A percentile compares a stretch with the other conserved stretches of the same genome.
Conservation (phyloP, 768 basidiomycete species). For the Psilocybe tampanensis region DNA sequence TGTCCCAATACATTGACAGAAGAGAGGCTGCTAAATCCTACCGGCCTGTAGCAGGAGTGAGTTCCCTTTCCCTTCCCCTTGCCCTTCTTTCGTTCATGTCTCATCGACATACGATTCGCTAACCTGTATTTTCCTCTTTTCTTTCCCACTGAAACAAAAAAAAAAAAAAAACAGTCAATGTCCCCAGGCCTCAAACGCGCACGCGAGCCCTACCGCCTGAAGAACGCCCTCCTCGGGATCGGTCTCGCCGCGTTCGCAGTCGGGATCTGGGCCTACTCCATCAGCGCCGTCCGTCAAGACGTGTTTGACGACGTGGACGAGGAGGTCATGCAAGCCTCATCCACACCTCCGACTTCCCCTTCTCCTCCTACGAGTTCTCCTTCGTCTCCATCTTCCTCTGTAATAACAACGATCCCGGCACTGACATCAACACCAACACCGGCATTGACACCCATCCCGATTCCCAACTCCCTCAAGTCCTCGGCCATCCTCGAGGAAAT, state of each 20-base stretch:
- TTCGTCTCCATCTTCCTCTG: no score
- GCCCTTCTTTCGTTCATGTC: neutral
- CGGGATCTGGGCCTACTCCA: constrained; percentile 91
- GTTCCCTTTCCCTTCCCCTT: neutral
- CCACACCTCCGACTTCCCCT: constrained; percentile 7
- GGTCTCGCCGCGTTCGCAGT: constrained; percentile 72
- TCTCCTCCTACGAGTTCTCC: neutral
- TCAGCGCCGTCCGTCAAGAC: constrained; percentile 92
- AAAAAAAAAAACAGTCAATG: constrained; percentile 74
- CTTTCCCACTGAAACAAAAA: no score
- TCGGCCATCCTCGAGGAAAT: constrained; percentile 3
- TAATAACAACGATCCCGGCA: no score
- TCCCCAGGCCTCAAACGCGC: constrained; percentile 89
- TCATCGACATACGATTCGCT: no score
- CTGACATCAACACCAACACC: no score
- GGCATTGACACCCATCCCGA: no score
- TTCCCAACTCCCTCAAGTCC: no score
- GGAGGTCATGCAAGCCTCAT: constrained; percentile 63
- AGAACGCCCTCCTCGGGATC: constrained; percentile 80
- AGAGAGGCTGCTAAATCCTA: constrained; percentile 48
- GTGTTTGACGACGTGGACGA: constrained; percentile 87
- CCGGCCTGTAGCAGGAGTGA: constrained; percentile 54
- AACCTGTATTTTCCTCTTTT: no score
- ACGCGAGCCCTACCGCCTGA: constrained; percentile 77
- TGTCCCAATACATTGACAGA: constrained; percentile 46